A percentile compares a stretch with the other conserved stretches of the same genome.
Evolutionary conservation across 2,329 filamentous ascomycete species (phyloP).

Genomic region (Ophiocordyceps polyrhachis-furcata): DNA sequence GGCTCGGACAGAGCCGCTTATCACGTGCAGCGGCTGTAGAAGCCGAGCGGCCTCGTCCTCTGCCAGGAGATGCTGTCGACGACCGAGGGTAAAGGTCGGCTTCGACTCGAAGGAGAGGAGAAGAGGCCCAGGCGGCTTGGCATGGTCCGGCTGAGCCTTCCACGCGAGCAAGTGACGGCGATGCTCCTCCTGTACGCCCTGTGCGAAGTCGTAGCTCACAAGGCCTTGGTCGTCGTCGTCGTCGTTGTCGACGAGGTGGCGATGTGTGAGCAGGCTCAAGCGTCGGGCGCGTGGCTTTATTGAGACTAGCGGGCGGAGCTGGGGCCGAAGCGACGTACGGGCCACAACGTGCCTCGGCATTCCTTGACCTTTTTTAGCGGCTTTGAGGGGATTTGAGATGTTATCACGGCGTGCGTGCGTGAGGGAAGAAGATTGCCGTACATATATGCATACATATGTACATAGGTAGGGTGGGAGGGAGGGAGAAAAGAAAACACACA

Average conservation of each 20-base stretch:
- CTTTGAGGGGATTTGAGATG: background rate
- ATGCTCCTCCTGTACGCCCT: conserved; percentile 14
- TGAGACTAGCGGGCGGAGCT: background rate
- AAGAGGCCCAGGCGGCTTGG: conserved; percentile 41
- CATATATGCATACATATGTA: no score
- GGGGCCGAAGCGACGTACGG: background rate
- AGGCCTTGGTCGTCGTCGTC: conserved; percentile 6
- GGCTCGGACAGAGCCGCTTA: conserved; percentile 11
- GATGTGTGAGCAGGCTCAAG: conserved; percentile 10
- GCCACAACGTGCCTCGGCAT: background rate
- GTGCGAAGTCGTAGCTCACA: conserved; percentile 13
- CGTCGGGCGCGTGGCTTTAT: background rate
- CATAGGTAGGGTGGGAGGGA: no score
- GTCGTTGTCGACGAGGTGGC: conserved; percentile 10
- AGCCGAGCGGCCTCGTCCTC: conserved; percentile 25
- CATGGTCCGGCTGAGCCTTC: conserved; percentile 10
- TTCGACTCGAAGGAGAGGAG: conserved; percentile 68
- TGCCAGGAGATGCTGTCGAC: conserved; percentile 46
- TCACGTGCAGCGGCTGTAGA: conserved; percentile 18
- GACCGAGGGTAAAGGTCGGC: conserved; percentile 79
- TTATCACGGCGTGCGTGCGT: background rate
- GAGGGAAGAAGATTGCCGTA: no score
- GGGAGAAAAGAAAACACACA: no score
- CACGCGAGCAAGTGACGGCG: conserved; percentile 16
- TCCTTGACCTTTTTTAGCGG: background rate